phyloP scores from a whole-genome alignment of 164 flowering plant genomes.

The Annona squamosa region DNA sequence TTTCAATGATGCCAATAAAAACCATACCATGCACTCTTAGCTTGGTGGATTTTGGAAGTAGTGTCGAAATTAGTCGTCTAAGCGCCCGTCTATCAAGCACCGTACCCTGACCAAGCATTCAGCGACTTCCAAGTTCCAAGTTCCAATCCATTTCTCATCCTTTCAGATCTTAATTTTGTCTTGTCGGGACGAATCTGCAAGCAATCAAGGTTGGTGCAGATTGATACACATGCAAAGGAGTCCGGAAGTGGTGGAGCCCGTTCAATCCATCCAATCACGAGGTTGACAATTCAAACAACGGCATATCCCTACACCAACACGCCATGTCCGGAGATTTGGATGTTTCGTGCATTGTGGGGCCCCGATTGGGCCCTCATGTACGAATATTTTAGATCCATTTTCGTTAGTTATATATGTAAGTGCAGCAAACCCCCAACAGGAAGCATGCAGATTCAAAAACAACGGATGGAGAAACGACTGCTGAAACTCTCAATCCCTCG shows the following conservation, averaged over 20 bases:
- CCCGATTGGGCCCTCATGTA: background rate
- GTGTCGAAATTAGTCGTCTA: background rate
- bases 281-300: background rate
- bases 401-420: background rate
- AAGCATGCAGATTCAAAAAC: background rate
- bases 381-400: background rate
- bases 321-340: background rate
- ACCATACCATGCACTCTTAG: too few relatives aligned
- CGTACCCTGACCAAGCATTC: background rate
- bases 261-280: background rate
- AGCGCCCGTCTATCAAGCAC: background rate
- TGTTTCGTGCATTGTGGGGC: background rate
- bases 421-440: background rate
- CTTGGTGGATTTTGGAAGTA: too few relatives aligned
- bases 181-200: too few relatives aligned
- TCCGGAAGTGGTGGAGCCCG: background rate
- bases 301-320: background rate
- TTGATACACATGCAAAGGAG: too few relatives aligned
- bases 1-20: too few relatives aligned
- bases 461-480: slow-evolving; percentile 39
- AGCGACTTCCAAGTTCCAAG: background rate
- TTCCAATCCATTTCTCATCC: too few relatives aligned
- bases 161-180: too few relatives aligned
- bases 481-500: slow-evolving; percentile 43
- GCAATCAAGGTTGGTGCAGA: too few relatives aligned